These are phyloP conservation scores for Sphagnum tenellum DNA, from an alignment of 225 moss, liverwort and hornwort species.

Conservation along the genomic window DNA sequence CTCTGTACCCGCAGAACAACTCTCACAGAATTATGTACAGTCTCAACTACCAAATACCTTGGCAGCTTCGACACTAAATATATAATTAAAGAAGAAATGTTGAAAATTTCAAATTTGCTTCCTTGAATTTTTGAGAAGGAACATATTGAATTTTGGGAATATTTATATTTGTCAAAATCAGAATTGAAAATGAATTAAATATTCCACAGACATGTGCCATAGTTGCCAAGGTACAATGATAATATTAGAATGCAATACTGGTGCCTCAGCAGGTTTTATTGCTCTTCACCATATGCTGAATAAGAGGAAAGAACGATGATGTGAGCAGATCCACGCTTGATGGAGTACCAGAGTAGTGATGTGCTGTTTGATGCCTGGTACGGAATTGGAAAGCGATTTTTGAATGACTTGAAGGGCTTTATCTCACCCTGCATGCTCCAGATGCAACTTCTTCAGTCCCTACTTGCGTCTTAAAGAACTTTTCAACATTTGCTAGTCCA, in stretches of 20 bases:
- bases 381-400: conserved; percentile 26
- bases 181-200: too few species aligned
- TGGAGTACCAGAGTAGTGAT: conserved; percentile 31
- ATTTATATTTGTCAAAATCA: too few species aligned
- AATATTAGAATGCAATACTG: too few species aligned
- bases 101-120: neutral
- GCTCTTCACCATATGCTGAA: conserved; percentile 27
- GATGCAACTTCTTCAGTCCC: too few species aligned
- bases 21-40: neutral
- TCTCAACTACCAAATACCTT: too few species aligned
- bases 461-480: too few species aligned
- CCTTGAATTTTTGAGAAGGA: too few species aligned
- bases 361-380: conserved; percentile 23
- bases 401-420: conserved; percentile 30
- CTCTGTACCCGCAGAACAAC: conserved; percentile 8
- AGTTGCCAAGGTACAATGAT: too few species aligned
- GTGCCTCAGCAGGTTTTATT: too few species aligned
- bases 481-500: too few species aligned
- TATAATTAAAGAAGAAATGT: neutral
- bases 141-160: too few species aligned
- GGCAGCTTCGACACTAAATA: neutral
- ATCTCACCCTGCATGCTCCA: conserved; percentile 23
- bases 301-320: conserved; percentile 43
- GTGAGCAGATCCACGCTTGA: conserved; percentile 39
- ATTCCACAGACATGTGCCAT: too few species aligned